phyloP scores from a whole-genome alignment of 1,284 basidiomycete genomes.

The Cryptococcus sp. region DNA sequence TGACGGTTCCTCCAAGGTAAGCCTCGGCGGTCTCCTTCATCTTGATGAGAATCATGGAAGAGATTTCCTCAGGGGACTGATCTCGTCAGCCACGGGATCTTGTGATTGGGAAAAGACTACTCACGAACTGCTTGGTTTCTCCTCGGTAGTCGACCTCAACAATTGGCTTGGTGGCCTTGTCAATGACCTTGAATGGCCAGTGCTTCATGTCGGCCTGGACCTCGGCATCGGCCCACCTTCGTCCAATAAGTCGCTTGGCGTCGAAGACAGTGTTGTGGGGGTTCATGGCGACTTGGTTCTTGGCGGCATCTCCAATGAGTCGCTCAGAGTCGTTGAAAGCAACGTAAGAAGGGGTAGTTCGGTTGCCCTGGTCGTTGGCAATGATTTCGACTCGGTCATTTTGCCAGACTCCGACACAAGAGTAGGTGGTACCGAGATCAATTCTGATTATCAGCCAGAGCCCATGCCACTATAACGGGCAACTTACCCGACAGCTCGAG shows the following conservation, averaged over 20 bases:
- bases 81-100: constrained; percentile 6
- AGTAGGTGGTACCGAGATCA: constrained; percentile 73
- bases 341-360: constrained; percentile 91
- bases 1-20: constrained; percentile 60
- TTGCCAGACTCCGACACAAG: constrained; percentile 92
- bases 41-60: constrained; percentile 96
- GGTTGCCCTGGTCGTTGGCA: constrained; percentile 96
- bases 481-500: constrained; percentile 71
- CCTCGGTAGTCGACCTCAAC: constrained; percentile 82
- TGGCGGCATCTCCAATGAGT: constrained; percentile 78
- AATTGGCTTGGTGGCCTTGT: constrained; percentile 78
- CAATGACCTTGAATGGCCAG: constrained; percentile 71
- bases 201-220: constrained; percentile 70
- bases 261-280: constrained; percentile 95
- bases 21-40: constrained; percentile 84
- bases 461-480: not conserved
- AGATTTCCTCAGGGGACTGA: constrained; percentile 57
- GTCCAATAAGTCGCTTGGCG: constrained; percentile 87
- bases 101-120: constrained; percentile 39
- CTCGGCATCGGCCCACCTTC: constrained; percentile 58
- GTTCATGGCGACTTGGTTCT: constrained; percentile 76
- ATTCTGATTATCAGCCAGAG: not conserved
- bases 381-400: constrained; percentile 98
- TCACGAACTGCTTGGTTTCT: constrained; percentile 78
- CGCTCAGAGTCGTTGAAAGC: constrained; percentile 90